phyloP scores from a whole-genome alignment of 495 filamentous ascomycete genomes.

The Penicillium coprophilum region DNA sequence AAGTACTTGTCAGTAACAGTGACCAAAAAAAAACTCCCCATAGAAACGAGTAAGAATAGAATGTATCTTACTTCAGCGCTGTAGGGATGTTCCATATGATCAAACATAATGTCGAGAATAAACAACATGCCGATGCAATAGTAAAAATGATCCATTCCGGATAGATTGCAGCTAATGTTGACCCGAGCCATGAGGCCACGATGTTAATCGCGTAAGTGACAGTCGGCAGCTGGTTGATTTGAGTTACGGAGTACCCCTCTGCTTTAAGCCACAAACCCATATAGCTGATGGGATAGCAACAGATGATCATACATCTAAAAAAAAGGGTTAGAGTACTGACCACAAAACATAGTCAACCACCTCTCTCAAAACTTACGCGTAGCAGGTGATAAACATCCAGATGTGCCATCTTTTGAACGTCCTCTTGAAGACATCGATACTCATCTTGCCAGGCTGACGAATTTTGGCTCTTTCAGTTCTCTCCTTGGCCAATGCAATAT shows the following conservation, averaged over 20 bases:
- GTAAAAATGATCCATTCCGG: constrained; percentile 46
- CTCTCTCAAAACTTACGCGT: constrained; percentile 36
- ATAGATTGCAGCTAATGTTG: constrained; percentile 46
- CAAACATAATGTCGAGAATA: constrained; percentile 47
- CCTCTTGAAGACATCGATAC: constrained; percentile 43
- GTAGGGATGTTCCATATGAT: constrained; percentile 47
- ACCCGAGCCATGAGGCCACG: constrained; percentile 46
- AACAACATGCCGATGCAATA: constrained; percentile 28
- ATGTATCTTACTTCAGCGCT: constrained; percentile 36
- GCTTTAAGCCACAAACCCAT: constrained; percentile 52
- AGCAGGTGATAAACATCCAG: constrained; percentile 46
- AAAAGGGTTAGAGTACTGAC: neutral
- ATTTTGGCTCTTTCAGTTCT: constrained; percentile 29
- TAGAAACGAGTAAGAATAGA: neutral
- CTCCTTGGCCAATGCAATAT: constrained; percentile 41
- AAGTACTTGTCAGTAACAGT: neutral
- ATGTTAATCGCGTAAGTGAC: constrained; percentile 44
- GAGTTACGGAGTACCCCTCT: constrained; percentile 44
- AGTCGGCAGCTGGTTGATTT: constrained; percentile 50
- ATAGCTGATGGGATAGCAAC: constrained; percentile 37
- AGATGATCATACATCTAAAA: constrained; percentile 44
- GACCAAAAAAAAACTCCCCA: too few species aligned
- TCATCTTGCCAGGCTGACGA: constrained; percentile 36
- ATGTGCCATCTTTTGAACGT: constrained; percentile 48
- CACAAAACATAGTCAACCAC: neutral